Conservation (phyloP, 2,329 filamentous ascomycete genomes). For the Kalaharituber pfeilii region DNA sequence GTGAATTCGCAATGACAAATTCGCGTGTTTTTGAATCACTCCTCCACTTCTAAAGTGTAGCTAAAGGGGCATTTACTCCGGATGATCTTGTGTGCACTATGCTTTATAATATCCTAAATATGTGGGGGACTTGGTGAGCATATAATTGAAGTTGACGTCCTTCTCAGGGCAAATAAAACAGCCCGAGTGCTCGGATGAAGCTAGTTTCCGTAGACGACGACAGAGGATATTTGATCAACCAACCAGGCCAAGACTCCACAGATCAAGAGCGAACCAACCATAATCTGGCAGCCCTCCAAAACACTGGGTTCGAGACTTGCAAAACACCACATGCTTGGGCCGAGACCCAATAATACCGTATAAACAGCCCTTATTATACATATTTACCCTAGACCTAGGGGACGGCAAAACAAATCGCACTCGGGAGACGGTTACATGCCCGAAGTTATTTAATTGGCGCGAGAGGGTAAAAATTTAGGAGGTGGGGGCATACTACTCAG, state of each 20-base stretch:
- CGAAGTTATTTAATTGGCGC: not conserved
- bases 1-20: not conserved
- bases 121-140: too few relatives aligned
- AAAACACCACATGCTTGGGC: too few relatives aligned
- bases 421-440: not conserved
- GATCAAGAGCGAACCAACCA: not conserved
- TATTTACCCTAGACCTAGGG: not conserved
- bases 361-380: not conserved
- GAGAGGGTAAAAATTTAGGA: not conserved
- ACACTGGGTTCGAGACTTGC: too few relatives aligned
- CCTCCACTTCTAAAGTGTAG: not conserved
- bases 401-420: not conserved
- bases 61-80: not conserved
- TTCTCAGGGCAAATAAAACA: not conserved
- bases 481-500: too few relatives aligned
- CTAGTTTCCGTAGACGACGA: not conserved
- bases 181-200: not conserved
- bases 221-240: not conserved
- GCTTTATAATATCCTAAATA: too few relatives aligned
- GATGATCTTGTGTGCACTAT: not conserved
- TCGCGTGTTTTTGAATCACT: slow-evolving; percentile 3
- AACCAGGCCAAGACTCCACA: not conserved
- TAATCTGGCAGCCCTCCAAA: too few relatives aligned
- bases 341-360: not conserved
- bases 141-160: not conserved